Percentiles rank a stretch among this genome's conserved stretches.
Conservation (phyloP, 495 filamentous ascomycete genomes). For the Echria macrotheca region DNA sequence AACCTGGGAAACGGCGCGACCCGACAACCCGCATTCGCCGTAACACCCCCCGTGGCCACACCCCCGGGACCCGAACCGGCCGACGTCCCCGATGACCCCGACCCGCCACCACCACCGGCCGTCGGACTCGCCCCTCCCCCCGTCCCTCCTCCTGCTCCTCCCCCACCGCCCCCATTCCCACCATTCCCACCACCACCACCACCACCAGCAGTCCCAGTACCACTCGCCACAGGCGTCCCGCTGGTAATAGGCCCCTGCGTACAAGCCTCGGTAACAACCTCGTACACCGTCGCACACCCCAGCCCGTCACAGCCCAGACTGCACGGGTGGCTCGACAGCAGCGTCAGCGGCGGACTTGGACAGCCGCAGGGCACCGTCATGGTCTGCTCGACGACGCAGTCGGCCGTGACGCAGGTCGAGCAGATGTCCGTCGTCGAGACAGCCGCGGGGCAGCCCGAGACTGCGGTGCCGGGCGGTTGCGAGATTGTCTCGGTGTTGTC, state of each 20-base stretch:
- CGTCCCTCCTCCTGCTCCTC: background rate
- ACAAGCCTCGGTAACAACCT: slow-evolving; percentile 13
- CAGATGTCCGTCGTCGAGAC: slow-evolving; percentile 22
- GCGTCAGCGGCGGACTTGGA: slow-evolving; percentile 13
- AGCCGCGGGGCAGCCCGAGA: slow-evolving; percentile 22
- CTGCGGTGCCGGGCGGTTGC: background rate
- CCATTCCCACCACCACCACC: background rate
- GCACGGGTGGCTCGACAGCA: slow-evolving; percentile 17
- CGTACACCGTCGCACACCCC: slow-evolving; percentile 19
- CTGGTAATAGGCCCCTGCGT: no score
- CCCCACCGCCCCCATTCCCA: no score
- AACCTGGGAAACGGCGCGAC: background rate
- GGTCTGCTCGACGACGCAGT: slow-evolving; percentile 17
- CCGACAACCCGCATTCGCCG: background rate
- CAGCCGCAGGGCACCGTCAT: slow-evolving; percentile 21
- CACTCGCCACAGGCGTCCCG: no score
- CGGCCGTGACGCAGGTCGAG: slow-evolving; percentile 21
- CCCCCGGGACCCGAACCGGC: background rate
- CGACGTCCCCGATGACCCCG: background rate
- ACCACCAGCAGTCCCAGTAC: no score
- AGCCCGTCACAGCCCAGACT: slow-evolving; percentile 17
- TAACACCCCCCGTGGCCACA: background rate
- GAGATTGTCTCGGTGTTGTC: no score
- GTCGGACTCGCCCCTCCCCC: background rate
- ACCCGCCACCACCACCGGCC: background rate